A percentile compares a stretch with the other conserved stretches of the same genome.
These are phyloP conservation scores for Pseudogymnoascus sp. DNA, from an alignment of 2,329 filamentous ascomycete genomes.

Conservation along the genomic window DNA sequence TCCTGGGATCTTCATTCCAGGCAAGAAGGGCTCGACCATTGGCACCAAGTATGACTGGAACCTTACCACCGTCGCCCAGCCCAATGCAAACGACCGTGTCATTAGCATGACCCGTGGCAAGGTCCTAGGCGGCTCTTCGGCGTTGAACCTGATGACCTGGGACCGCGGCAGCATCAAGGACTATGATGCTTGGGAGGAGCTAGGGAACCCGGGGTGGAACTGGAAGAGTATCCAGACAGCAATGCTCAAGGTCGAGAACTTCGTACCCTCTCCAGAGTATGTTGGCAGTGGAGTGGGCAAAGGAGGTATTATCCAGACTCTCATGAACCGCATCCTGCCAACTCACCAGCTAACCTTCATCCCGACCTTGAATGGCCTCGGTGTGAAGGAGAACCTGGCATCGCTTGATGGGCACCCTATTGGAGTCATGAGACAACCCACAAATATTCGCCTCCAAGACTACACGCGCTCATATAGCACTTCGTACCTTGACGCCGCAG, in stretches of 20 bases:
- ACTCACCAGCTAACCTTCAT: slow-evolving; percentile 36
- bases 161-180: slow-evolving; percentile 22
- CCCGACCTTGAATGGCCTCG: slow-evolving; percentile 38
- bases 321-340: slow-evolving; percentile 36
- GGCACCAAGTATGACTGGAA: slow-evolving; percentile 5
- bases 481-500: slow-evolving; percentile 31
- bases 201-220: slow-evolving; percentile 36
- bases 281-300: slow-evolving; percentile 9
- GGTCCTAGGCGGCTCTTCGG: slow-evolving; percentile 29
- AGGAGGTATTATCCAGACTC: slow-evolving; percentile 8
- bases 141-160: slow-evolving; percentile 25
- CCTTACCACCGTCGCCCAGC: slow-evolving; percentile 4
- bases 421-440: slow-evolving; percentile 42
- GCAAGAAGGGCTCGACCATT: neutral
- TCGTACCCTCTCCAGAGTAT: slow-evolving; percentile 14
- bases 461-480: slow-evolving; percentile 41
- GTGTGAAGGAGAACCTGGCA: slow-evolving; percentile 33
- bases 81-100: slow-evolving; percentile 15
- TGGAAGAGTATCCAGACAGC: slow-evolving; percentile 21
- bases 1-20: neutral
- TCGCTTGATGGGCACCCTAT: slow-evolving; percentile 42
- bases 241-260: slow-evolving; percentile 14
- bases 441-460: slow-evolving; percentile 38
- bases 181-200: slow-evolving; percentile 33
- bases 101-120: slow-evolving; percentile 28